A percentile compares a stretch with the other conserved stretches of the same genome.
These are phyloP conservation scores for Penicillium oxalicum DNA, from an alignment of 2,329 filamentous ascomycete species.

Conservation along the genomic window DNA sequence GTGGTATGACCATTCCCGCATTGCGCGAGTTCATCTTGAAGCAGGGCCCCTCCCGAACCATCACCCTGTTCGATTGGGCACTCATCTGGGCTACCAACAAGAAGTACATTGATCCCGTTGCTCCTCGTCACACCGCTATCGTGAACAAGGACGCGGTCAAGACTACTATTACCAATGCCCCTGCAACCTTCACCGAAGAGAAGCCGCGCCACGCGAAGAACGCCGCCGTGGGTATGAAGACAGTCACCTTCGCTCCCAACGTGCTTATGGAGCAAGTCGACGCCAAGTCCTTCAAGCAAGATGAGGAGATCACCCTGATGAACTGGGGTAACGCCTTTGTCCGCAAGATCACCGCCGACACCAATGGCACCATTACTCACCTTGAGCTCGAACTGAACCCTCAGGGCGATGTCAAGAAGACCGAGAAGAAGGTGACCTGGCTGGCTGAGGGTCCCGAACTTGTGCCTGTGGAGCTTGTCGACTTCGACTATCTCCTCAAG, in stretches of 20 bases:
- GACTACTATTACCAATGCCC: slow-evolving; percentile 62
- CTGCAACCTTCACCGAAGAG: slow-evolving; percentile 60
- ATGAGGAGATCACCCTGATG: slow-evolving; percentile 94
- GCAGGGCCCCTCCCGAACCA: slow-evolving; percentile 46
- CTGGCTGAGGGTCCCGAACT: slow-evolving; percentile 72
- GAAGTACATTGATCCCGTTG: slow-evolving; percentile 73
- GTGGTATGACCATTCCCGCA: slow-evolving; percentile 46
- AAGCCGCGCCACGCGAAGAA: slow-evolving; percentile 90
- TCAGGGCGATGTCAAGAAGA: slow-evolving; percentile 88
- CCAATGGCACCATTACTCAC: slow-evolving; percentile 55
- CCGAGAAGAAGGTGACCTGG: slow-evolving; percentile 96
- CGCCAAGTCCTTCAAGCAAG: slow-evolving; percentile 69
- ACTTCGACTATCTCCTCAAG: slow-evolving; percentile 91
- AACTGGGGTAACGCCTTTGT: slow-evolving; percentile 69
- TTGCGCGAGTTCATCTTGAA: slow-evolving; percentile 47
- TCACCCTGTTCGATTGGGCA: slow-evolving; percentile 47
- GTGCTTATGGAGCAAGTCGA: slow-evolving; percentile 84
- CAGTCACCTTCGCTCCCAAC: slow-evolving; percentile 69
- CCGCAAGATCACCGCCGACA: slow-evolving; percentile 45
- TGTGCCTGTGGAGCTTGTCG: slow-evolving; percentile 76
- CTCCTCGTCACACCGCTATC: slow-evolving; percentile 68
- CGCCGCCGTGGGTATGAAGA: slow-evolving; percentile 74
- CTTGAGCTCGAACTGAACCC: slow-evolving; percentile 84
- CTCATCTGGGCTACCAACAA: slow-evolving; percentile 59
- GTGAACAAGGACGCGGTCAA: slow-evolving; percentile 65